Base-by-base conservation (phyloP, 805 yeast genomes). In the Pichia nakasei region DNA sequence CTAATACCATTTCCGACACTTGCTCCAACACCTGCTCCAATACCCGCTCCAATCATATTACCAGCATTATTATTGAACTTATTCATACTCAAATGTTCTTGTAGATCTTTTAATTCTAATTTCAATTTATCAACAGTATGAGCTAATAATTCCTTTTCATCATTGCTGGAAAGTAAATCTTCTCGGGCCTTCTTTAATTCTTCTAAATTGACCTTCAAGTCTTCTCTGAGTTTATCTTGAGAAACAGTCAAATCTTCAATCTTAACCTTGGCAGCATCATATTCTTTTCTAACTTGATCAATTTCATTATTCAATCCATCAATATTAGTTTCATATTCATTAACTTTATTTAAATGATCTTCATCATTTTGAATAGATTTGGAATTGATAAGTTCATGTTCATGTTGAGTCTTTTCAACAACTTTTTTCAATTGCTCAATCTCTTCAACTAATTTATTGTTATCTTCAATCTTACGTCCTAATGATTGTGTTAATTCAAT, bases 401-500 rank as follows among this genome's bases (percentile, higher is more conserved):
- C 70, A 35, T 61, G 62, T 36, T 71, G 66, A 7, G 80, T 72
- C 49, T 75, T 81, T 27, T 72, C 76, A 46, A 86, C 69, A 21
- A 71, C 65, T 9, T 54, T 54, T 48, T 73, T 76, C 43, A 80
- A 59, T 36, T 68, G 60, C 64, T 75, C 72, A 40, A 89, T 75
- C 55, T 84, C 83, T 15, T 66, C 64, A 47, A 76, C 71, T 57
- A 91, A 70, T 48, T 73, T 75, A 67, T 82, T 82, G 64, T 89
- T 89, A 53, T 87, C 96, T 52, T 78, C 85, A 22, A 84, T 81
- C 61, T 86, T 85, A 32, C 79, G 66, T 0, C 95, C 78, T 48
- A 91, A 70, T 12, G 82, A 75, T 58, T 91, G 94, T 4, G 97
- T 91, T 53, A 93, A 76, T 64, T 89, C 95, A 52, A 93, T 88